Evolutionary conservation across 2,329 filamentous ascomycete genomes (phyloP), one percentile per base, ranked within the genome.

Genomic region (Fusarium chuoi): DNA sequence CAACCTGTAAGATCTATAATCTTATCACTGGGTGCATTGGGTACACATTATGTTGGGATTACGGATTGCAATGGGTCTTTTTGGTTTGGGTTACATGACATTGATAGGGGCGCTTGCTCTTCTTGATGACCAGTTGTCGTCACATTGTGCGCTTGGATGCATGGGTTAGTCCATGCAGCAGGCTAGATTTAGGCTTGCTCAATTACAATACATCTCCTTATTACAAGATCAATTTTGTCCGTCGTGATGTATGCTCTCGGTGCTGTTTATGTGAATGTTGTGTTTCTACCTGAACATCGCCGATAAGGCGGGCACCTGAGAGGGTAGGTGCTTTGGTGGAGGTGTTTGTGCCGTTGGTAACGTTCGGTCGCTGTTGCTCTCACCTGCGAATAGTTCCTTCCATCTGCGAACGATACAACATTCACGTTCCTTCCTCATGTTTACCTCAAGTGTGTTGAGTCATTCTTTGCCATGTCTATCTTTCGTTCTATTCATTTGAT

Each of bases 1-100:
- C 46, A 76, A 79, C 52, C 65, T 81, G 78, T 84, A 82, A 83
- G 74, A 76, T 73, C 28, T 70, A 64, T 77, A 55, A 62, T 67
- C 64, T 59, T 73, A 71, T 70, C 62, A 73, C 76, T 30, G 64
- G 65, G 75, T 78, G 67, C 75, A 73, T 76, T 66, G 76, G 64
- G 62, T 78, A 76, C 66, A 65, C 71, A 75, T 78, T 71, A 78
- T 57, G 64, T 69, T 75, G 61, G 75, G 70, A 70, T 67, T 66
- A 78, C 62, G 76, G 75, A 76, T 70, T 58, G 57, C 63, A 55
- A 75, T 68, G 62, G 74, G 61, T 72, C 65, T 74, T 67, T 73
- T 74, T 70, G 41, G 73, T 77, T 78, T 80, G 80, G 79, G 77
- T 80, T 77, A 75, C 74, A 71, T 42, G 64, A 68, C 72, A 72